phyloP scores from a whole-genome alignment of 2,329 filamentous ascomycete genomes.

The Penicillium sp. region DNA sequence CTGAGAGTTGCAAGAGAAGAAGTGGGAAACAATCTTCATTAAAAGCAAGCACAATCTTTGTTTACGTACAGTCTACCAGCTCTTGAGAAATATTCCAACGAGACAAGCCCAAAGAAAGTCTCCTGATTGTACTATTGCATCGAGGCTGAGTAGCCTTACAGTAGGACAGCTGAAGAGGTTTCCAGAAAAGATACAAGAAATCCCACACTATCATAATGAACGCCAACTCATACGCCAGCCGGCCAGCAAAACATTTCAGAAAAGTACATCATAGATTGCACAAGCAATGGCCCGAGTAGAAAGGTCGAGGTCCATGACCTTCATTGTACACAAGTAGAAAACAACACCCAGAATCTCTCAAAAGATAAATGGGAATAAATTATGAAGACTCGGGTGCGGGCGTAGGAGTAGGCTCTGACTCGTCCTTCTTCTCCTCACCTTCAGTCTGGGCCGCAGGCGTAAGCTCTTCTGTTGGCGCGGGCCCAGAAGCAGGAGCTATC shows the following conservation, averaged over 20 bases:
- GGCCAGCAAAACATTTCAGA: constrained; percentile 1
- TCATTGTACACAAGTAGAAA: background rate
- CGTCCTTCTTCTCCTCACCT: constrained; percentile 7
- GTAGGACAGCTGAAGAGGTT: background rate
- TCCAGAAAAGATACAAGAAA: background rate
- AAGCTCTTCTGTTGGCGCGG: background rate
- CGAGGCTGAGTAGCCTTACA: background rate
- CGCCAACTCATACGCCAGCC: constrained; percentile 2
- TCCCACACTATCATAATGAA: background rate
- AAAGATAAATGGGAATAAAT: background rate
- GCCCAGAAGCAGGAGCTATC: background rate
- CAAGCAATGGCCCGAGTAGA: background rate
- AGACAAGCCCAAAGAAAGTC: no score
- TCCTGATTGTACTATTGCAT: no score
- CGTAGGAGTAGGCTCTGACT: constrained; percentile 2
- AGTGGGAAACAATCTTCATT: no score
- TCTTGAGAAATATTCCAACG: no score
- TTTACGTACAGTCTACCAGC: no score
- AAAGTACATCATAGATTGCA: constrained; percentile 3
- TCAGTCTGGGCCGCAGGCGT: background rate
- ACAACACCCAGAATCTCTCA: background rate
- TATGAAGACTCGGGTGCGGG: constrained; percentile 7
- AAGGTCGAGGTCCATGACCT: background rate
- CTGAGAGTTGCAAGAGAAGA: no score
- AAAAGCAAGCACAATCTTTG: no score